Evolutionary conservation across 148 eudicot species (phyloP).

Genomic region (Arctostaphylos glauca): DNA sequence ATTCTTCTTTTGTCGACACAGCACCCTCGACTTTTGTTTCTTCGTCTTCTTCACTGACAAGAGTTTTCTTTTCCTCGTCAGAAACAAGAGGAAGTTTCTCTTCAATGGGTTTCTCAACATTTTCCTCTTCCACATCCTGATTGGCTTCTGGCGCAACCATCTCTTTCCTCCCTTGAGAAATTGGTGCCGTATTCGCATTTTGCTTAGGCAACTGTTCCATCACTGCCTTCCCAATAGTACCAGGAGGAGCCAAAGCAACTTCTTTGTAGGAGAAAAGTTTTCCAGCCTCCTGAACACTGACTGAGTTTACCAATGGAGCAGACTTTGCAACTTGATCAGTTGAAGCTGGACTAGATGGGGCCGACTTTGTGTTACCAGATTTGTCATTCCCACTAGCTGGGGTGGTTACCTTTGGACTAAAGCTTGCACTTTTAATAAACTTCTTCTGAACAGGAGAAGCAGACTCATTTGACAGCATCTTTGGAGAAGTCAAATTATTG

Average conservation of each 20-base stretch:
- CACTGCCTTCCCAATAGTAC: slow-evolving; percentile 79
- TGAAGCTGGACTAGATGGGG: slow-evolving; percentile 62
- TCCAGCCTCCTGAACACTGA: slow-evolving; percentile 54
- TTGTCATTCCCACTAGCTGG: slow-evolving; percentile 40
- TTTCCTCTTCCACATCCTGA: slow-evolving; percentile 23
- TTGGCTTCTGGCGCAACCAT: slow-evolving; percentile 23
- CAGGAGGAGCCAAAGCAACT: slow-evolving; percentile 94
- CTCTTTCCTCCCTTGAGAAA: slow-evolving; percentile 18
- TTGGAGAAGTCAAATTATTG: slow-evolving; percentile 57
- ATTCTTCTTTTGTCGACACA: background rate
- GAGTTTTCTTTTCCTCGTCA: slow-evolving; percentile 24
- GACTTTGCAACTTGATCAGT: slow-evolving; percentile 48
- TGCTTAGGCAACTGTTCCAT: slow-evolving; percentile 57
- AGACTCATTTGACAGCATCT: slow-evolving; percentile 40
- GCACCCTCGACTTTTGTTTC: slow-evolving; percentile 10
- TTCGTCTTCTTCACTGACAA: slow-evolving; percentile 21
- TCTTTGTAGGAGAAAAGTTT: slow-evolving; percentile 94
- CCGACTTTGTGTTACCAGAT: slow-evolving; percentile 43
- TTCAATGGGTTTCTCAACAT: slow-evolving; percentile 25
- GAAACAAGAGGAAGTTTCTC: slow-evolving; percentile 20
- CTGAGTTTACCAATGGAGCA: slow-evolving; percentile 39
- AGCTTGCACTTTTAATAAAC: slow-evolving; percentile 58
- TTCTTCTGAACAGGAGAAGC: slow-evolving; percentile 45
- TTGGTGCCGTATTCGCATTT: slow-evolving; percentile 22
- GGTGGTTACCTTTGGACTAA: slow-evolving; percentile 48